Percentiles rank a stretch among this genome's conserved stretches.
Evolutionary conservation across 345 rosid species (phyloP).

Genomic region (Lenwebbia sp.): DNA sequence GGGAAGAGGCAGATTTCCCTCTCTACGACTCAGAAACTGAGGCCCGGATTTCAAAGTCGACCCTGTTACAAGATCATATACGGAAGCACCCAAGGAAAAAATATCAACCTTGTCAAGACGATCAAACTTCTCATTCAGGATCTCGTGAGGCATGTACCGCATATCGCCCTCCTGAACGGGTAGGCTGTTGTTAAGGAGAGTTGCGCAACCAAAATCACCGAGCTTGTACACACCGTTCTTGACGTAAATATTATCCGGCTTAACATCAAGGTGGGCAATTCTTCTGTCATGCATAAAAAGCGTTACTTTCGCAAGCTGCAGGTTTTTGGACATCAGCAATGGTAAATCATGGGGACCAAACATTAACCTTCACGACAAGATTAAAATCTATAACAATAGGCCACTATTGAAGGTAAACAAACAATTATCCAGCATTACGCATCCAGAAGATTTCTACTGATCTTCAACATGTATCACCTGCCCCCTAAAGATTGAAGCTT

Average conservation of each 20-base stretch:
- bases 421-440: not conserved
- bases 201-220: constrained; percentile 95
- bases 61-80: constrained; percentile 71
- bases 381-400: not conserved
- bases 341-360: not conserved
- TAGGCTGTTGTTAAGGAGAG: constrained; percentile 64
- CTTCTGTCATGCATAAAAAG: constrained; percentile 65
- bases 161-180: constrained; percentile 97
- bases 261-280: constrained; percentile 86
- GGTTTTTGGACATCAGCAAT: constrained; percentile 1
- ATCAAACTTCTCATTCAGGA: constrained; percentile 64
- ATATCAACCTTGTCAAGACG: constrained; percentile 90
- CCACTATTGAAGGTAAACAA: not conserved
- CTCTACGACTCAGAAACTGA: constrained; percentile 52
- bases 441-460: not conserved
- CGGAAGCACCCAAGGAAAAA: constrained; percentile 74
- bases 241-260: constrained; percentile 88
- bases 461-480: not conserved
- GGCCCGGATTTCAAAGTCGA: constrained; percentile 61
- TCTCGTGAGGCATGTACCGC: constrained; percentile 96
- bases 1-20: constrained; percentile 79
- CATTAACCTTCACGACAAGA: not conserved
- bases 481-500: not conserved
- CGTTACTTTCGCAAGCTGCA: constrained; percentile 82
- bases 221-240: constrained; percentile 74